Evolutionary conservation across 148 eudicot genomes (phyloP).

Genomic region (Drosera capensis): DNA sequence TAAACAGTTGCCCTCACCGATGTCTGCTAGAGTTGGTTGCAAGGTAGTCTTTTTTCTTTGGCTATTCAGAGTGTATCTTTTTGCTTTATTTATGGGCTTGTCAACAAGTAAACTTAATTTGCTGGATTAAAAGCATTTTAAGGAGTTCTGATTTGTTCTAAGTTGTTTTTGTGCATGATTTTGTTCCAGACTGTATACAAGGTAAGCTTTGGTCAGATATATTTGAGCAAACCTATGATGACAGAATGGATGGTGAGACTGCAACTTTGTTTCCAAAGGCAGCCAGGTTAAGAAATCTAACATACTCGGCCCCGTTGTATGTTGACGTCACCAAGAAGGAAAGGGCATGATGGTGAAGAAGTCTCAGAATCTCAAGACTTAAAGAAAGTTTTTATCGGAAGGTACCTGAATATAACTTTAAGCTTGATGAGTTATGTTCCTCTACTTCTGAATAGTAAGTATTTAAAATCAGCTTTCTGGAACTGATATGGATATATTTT

Average conservation of each 20-base stretch:
- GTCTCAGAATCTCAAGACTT: conserved; percentile 84
- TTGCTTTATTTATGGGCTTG: too few species aligned
- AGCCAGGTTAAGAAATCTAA: conserved; percentile 89
- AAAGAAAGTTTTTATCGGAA: conserved; percentile 90
- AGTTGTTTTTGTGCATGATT: background rate
- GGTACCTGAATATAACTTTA: conserved; percentile 12
- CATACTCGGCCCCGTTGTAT: conserved; percentile 94
- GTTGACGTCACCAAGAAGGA: conserved; percentile 83
- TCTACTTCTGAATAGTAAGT: background rate
- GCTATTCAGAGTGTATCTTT: too few species aligned
- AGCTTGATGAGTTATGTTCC: background rate
- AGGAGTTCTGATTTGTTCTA: background rate
- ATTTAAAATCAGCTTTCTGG: background rate
- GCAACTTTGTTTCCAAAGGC: conserved; percentile 96
- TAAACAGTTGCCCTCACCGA: too few species aligned
- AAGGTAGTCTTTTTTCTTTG: too few species aligned
- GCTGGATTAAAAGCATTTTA: too few species aligned
- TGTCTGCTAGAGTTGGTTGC: too few species aligned
- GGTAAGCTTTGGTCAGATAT: conserved; percentile 89
- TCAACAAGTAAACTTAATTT: too few species aligned
- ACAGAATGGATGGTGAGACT: conserved; percentile 98
- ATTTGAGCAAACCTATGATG: conserved; percentile 96
- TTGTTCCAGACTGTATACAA: conserved; percentile 77
- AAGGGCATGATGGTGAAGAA: conserved; percentile 97
- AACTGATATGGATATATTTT: background rate